Conservation (phyloP, 163 green algal species). For the Chlorella variabilis region DNA sequence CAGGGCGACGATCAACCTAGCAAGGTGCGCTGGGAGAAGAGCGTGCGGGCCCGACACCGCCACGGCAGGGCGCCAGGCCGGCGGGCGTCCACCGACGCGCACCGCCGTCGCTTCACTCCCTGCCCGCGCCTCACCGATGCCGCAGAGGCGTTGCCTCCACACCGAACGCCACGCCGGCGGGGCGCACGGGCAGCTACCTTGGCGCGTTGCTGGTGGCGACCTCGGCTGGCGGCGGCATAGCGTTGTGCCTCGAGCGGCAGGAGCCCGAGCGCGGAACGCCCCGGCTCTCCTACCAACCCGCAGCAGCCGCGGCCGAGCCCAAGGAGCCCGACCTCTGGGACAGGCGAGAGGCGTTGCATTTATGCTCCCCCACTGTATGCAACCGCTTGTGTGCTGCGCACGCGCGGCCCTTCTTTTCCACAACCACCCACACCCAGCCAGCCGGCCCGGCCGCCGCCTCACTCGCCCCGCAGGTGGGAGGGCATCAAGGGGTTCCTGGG, state of each 20-base stretch:
- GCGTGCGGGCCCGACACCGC: not conserved
- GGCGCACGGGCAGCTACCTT: not conserved
- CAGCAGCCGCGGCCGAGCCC: not conserved
- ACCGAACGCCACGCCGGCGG: too few relatives aligned
- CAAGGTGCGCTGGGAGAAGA: not conserved
- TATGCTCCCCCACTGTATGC: too few relatives aligned
- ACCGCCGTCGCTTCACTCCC: too few relatives aligned
- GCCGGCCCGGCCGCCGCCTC: too few relatives aligned
- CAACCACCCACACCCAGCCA: too few relatives aligned
- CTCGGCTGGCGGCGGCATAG: not conserved
- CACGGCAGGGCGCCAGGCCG: too few relatives aligned
- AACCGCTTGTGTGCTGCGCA: too few relatives aligned
- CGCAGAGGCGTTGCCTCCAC: too few relatives aligned
- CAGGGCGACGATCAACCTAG: not conserved
- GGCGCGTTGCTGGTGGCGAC: not conserved
- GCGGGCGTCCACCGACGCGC: too few relatives aligned
- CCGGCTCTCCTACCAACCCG: not conserved
- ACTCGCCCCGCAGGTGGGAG: slow-evolving; percentile 34
- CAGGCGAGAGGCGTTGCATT: not conserved
- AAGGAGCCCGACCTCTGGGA: slow-evolving; percentile 30
- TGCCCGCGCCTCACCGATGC: too few relatives aligned
- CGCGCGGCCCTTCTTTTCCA: too few relatives aligned
- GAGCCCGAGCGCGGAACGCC: not conserved
- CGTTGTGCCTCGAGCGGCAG: not conserved
- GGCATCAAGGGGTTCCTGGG: slow-evolving; percentile 30